phyloP scores from a whole-genome alignment of 2,329 filamentous ascomycete genomes.

The Microcyclosporella mali region DNA sequence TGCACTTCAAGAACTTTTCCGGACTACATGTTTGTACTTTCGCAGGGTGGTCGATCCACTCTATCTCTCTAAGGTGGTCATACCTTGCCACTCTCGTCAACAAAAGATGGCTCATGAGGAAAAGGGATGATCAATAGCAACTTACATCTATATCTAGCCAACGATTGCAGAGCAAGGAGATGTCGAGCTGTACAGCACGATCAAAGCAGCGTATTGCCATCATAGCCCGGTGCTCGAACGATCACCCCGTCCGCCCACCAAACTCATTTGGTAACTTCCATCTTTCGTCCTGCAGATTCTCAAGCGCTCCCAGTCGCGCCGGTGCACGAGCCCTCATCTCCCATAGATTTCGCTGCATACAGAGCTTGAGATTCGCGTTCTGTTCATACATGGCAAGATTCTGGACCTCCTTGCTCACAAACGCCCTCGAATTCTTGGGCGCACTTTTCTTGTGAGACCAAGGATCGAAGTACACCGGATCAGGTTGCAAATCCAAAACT shows the following conservation, averaged over 20 bases:
- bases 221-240: too few species aligned
- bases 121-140: too few species aligned
- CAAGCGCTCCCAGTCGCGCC: constrained; percentile 7
- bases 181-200: too few species aligned
- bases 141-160: too few species aligned
- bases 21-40: too few species aligned
- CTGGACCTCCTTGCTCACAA: constrained; percentile 31
- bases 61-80: too few species aligned
- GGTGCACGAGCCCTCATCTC: constrained; percentile 19
- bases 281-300: constrained; percentile 33
- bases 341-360: constrained; percentile 34
- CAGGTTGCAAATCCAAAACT: constrained; percentile 39
- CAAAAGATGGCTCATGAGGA: too few species aligned
- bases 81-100: too few species aligned
- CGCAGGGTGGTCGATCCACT: too few species aligned
- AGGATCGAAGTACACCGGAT: constrained; percentile 32
- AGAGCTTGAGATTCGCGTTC: constrained; percentile 35
- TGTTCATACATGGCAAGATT: constrained; percentile 45
- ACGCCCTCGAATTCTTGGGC: neutral
- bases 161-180: too few species aligned
- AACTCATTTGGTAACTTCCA: constrained; percentile 29
- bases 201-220: too few species aligned
- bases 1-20: too few species aligned
- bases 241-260: constrained; percentile 2
- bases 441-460: constrained; percentile 1